Percentiles rank a stretch among this genome's conserved stretches.
These are phyloP conservation scores for Gelatoporia subvermispora DNA, from an alignment of 768 basidiomycete genomes.

Conservation along the genomic window DNA sequence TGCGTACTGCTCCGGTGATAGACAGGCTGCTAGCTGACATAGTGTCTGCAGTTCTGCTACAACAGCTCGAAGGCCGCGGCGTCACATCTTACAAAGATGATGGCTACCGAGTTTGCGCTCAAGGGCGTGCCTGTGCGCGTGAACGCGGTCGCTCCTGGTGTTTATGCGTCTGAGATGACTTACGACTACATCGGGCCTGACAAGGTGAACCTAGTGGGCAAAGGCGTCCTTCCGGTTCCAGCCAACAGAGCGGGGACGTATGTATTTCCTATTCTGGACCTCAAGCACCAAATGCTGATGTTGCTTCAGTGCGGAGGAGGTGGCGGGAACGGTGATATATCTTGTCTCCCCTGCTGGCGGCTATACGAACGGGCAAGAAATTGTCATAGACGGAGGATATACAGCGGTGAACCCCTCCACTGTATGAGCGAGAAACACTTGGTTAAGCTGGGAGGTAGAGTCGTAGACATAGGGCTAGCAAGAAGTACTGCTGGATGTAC, in stretches of 20 bases:
- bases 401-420: constrained; percentile 65
- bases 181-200: constrained; percentile 39
- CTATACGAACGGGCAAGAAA: constrained; percentile 76
- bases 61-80: constrained; percentile 79
- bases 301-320: constrained; percentile 55
- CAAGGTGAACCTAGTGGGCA: constrained; percentile 49
- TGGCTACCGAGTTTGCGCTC: constrained; percentile 71
- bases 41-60: constrained; percentile 58
- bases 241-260: constrained; percentile 61
- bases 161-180: constrained; percentile 77
- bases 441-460: too few relatives aligned
- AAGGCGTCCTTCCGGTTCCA: constrained; percentile 59
- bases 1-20: constrained; percentile 30
- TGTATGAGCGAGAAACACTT: too few relatives aligned
- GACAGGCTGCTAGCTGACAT: not conserved
- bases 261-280: constrained; percentile 25
- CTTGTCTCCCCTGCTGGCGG: constrained; percentile 68
- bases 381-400: constrained; percentile 74
- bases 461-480: too few relatives aligned
- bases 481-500: too few relatives aligned
- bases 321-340: constrained; percentile 75
- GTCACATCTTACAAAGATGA: constrained; percentile 70
- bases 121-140: constrained; percentile 66
- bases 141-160: constrained; percentile 69
- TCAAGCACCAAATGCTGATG: not conserved